Conservation (phyloP, 306 rosid species). For the Alnus rubra region DNA sequence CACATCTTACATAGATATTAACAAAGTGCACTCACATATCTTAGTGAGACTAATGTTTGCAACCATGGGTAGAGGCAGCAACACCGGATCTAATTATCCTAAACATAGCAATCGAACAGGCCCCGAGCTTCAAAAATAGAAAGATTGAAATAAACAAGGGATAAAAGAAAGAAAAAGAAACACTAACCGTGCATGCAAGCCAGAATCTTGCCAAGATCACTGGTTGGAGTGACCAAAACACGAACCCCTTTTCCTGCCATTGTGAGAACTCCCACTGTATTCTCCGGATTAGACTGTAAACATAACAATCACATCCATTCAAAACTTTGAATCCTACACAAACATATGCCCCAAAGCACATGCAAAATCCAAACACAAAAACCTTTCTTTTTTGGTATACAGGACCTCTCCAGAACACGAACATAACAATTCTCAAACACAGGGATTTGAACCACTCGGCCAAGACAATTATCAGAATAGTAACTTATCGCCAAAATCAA, state of each 20-base stretch:
- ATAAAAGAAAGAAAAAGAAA: not conserved
- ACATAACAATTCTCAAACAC: not conserved
- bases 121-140: not conserved
- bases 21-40: not conserved
- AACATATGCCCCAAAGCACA: not conserved
- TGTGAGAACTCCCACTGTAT: slow-evolving; percentile 88
- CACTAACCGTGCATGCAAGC: slow-evolving; percentile 92
- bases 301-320: slow-evolving; percentile 19
- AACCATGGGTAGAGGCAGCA: not conserved
- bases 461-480: not conserved
- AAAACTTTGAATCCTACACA: not conserved
- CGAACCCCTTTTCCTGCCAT: slow-evolving; percentile 96
- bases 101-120: not conserved
- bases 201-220: slow-evolving; percentile 87
- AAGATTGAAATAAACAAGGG: not conserved
- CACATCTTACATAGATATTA: not conserved
- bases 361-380: not conserved
- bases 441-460: not conserved
- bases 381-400: not conserved
- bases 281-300: slow-evolving; percentile 85
- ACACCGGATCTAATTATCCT: not conserved
- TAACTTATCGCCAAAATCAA: not conserved
- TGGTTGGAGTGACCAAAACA: slow-evolving; percentile 87
- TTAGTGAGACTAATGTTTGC: not conserved
- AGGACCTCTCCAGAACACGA: not conserved